These are phyloP conservation scores for Periconia sp. DNA, from an alignment of 2,329 filamentous ascomycete species.

Conservation along the genomic window DNA sequence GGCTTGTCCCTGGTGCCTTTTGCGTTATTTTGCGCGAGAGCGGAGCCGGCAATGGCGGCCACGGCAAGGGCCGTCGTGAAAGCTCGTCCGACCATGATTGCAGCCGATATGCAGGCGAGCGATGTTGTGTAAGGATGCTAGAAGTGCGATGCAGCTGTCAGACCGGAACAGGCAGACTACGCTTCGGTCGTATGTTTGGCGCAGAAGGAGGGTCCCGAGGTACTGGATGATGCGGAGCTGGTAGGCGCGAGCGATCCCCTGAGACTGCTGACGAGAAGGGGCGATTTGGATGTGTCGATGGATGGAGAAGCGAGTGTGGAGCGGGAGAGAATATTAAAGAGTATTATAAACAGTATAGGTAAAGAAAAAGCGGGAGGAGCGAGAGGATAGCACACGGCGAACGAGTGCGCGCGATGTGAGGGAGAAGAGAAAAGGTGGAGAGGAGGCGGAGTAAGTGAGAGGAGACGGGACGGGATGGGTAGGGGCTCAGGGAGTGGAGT, in stretches of 20 bases:
- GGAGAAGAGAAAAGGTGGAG: conserved; percentile 7
- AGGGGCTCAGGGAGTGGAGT: no score
- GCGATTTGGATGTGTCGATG: conserved; percentile 2
- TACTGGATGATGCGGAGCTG: conserved; percentile 19
- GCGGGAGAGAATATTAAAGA: conserved; percentile 1
- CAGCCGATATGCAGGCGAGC: conserved; percentile 13
- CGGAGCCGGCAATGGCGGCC: conserved; percentile 26
- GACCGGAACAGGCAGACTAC: not conserved
- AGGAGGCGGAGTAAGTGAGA: conserved; percentile 7
- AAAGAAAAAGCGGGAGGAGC: not conserved
- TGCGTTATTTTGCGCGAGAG: conserved; percentile 41
- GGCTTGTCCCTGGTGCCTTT: conserved; percentile 52
- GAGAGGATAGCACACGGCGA: conserved; percentile 6
- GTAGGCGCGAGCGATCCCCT: conserved; percentile 22
- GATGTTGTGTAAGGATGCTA: conserved; percentile 38
- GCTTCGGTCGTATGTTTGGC: no score
- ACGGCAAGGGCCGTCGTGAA: conserved; percentile 29
- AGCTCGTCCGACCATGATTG: conserved; percentile 32
- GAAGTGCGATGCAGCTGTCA: conserved; percentile 31
- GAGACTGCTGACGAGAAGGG: not conserved
- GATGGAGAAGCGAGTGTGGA: conserved; percentile 25
- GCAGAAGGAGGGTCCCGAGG: not conserved
- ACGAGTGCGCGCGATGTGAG: conserved; percentile 5
- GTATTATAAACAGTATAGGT: conserved; percentile 16
- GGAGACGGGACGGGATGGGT: not conserved